Percentiles rank a stretch among this genome's conserved stretches.
Conservation (phyloP, 805 yeast genomes). For the Saccharomycopsis sp. region DNA sequence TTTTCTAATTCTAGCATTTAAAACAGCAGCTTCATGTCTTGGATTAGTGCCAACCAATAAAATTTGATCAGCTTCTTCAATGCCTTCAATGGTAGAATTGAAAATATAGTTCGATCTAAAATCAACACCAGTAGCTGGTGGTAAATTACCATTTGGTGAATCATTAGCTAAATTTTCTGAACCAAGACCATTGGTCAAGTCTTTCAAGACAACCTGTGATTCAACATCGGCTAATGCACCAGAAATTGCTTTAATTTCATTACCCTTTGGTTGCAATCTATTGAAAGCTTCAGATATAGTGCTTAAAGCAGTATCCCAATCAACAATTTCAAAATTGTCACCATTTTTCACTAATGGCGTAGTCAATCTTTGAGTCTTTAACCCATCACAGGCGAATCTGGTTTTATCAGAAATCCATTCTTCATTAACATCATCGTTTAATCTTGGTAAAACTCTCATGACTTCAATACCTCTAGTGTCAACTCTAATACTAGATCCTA, state of each 20-base stretch:
- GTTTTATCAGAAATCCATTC: slow-evolving; percentile 91
- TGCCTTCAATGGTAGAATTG: slow-evolving; percentile 72
- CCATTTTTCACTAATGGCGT: slow-evolving; percentile 70
- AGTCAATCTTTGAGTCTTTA: slow-evolving; percentile 79
- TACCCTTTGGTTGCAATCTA: slow-evolving; percentile 49
- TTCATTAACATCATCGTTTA: slow-evolving; percentile 81
- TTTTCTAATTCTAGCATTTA: slow-evolving; percentile 77
- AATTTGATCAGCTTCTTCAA: slow-evolving; percentile 78
- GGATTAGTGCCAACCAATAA: slow-evolving; percentile 82
- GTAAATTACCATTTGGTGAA: slow-evolving; percentile 46
- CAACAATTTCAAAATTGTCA: slow-evolving; percentile 60
- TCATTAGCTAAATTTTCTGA: slow-evolving; percentile 79
- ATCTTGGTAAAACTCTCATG: slow-evolving; percentile 78
- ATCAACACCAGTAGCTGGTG: slow-evolving; percentile 63
- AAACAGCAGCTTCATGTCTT: slow-evolving; percentile 83
- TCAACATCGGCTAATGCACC: slow-evolving; percentile 83
- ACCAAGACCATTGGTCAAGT: slow-evolving; percentile 65
- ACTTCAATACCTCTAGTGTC: slow-evolving; percentile 85
- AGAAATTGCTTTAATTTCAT: slow-evolving; percentile 73
- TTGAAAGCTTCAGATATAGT: slow-evolving; percentile 57
- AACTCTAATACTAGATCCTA: slow-evolving; percentile 77
- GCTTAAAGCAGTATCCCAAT: slow-evolving; percentile 82
- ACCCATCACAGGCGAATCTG: slow-evolving; percentile 78
- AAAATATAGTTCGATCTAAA: slow-evolving; percentile 72
- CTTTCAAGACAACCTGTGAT: slow-evolving; percentile 75